These are phyloP conservation scores for Botrytis hyacinthi DNA, from an alignment of 2,329 filamentous ascomycete genomes.

Conservation along the genomic window DNA sequence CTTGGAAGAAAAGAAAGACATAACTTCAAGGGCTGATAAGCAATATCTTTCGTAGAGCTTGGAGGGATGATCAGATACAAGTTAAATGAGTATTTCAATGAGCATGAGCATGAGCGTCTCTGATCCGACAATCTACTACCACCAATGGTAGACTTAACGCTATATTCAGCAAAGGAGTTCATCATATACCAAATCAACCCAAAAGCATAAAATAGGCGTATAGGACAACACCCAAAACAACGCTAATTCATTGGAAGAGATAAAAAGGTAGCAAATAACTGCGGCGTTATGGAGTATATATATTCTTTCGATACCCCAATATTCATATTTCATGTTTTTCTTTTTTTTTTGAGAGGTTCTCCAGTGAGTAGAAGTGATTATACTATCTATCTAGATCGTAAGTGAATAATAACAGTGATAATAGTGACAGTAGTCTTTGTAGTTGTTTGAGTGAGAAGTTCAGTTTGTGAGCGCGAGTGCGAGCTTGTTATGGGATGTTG, in stretches of 20 bases:
- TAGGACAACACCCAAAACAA: neutral
- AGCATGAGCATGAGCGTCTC: conserved; percentile 50
- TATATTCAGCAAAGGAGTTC: neutral
- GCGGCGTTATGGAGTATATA: neutral
- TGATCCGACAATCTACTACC: conserved; percentile 30
- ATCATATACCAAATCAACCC: neutral
- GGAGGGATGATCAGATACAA: conserved; percentile 85
- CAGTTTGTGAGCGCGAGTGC: no score
- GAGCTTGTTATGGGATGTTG: no score
- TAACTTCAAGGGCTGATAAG: conserved; percentile 43
- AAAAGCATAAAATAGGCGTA: neutral
- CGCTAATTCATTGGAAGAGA: neutral
- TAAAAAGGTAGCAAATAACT: neutral
- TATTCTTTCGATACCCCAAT: neutral
- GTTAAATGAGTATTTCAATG: conserved; percentile 71
- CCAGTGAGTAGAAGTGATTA: neutral
- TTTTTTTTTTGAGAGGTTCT: neutral
- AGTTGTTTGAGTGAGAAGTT: no score
- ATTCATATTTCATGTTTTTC: neutral
- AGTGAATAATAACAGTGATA: no score
- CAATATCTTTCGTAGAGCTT: conserved; percentile 88
- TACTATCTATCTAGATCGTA: no score
- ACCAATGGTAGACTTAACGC: conserved; percentile 7
- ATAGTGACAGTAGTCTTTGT: no score
- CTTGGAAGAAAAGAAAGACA: neutral